Percentiles rank a stretch among this genome's conserved stretches.
Evolutionary conservation across 805 yeast species (phyloP).

Genomic region (Hanseniaspora thailandica): DNA sequence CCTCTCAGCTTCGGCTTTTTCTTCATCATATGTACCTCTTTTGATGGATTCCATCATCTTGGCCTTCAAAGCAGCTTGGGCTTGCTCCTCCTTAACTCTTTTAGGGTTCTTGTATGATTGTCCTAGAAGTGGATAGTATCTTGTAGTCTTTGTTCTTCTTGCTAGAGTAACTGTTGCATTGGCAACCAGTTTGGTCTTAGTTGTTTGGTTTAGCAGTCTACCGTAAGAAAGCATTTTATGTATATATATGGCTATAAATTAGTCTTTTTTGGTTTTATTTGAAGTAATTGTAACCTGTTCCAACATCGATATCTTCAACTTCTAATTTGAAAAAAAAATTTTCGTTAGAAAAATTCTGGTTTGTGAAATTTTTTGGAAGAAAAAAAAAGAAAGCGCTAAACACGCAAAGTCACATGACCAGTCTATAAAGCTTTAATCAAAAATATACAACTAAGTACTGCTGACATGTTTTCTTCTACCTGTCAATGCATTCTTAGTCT

Average conservation of each 20-base stretch:
- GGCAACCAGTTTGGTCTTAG: not conserved
- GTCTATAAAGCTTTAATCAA: not conserved
- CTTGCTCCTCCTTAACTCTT: slow-evolving; percentile 5
- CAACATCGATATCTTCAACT: not conserved
- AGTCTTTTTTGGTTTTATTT: not conserved
- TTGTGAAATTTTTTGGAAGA: no score
- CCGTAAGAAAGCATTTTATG: slow-evolving; percentile 1
- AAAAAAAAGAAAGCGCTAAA: not conserved
- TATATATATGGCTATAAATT: not conserved
- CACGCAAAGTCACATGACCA: not conserved
- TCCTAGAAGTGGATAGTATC: slow-evolving; percentile 10
- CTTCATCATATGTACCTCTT: slow-evolving; percentile 11
- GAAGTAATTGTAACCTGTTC: not conserved
- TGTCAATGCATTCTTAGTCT: slow-evolving; percentile 26
- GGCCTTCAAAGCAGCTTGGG: not conserved
- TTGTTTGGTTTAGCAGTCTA: not conserved
- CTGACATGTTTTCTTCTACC: slow-evolving; percentile 34
- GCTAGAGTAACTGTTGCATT: not conserved
- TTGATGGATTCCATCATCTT: slow-evolving; percentile 13
- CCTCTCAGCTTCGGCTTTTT: not conserved
- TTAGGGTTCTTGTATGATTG: slow-evolving; percentile 11
- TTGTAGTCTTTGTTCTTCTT: slow-evolving; percentile 1
- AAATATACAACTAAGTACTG: slow-evolving; percentile 1
- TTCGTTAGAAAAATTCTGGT: not conserved
- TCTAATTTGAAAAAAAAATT: no score